Evolutionary conservation across 2,329 filamentous ascomycete genomes (phyloP).

Genomic region (Ascochyta lentis): DNA sequence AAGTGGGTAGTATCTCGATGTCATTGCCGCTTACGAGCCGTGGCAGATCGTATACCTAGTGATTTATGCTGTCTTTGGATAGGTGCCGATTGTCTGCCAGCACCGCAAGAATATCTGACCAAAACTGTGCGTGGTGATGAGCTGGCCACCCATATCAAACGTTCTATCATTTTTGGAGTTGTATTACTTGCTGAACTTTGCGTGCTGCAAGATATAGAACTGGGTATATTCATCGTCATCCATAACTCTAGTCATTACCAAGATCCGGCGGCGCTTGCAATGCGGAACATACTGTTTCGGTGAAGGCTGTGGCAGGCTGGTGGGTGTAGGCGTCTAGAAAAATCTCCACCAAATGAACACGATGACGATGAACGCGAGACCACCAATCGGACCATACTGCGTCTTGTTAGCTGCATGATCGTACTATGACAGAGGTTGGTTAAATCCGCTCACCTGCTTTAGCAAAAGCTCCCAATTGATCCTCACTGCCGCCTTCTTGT

Average conservation of each 20-base stretch:
- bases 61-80: too few species aligned
- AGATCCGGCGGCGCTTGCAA: background rate
- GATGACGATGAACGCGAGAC: constrained; percentile 79
- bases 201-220: constrained; percentile 1
- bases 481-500: constrained; percentile 86
- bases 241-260: background rate
- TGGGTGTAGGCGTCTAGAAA: constrained; percentile 63
- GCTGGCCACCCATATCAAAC: background rate
- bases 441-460: constrained; percentile 70
- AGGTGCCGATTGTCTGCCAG: too few species aligned
- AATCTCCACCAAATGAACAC: constrained; percentile 93
- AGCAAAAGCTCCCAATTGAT: constrained; percentile 98
- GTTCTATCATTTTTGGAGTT: background rate
- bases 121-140: background rate
- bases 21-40: too few species aligned
- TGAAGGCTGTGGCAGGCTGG: background rate
- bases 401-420: constrained; percentile 22
- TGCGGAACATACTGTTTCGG: background rate
- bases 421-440: background rate
- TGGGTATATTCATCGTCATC: constrained; percentile 22
- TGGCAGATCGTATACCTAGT: too few species aligned
- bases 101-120: background rate
- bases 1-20: background rate
- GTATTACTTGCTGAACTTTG: background rate
- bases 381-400: constrained; percentile 86